Conservation (phyloP, 116 monocot genomes). For the Trichopus zeylanicus region DNA sequence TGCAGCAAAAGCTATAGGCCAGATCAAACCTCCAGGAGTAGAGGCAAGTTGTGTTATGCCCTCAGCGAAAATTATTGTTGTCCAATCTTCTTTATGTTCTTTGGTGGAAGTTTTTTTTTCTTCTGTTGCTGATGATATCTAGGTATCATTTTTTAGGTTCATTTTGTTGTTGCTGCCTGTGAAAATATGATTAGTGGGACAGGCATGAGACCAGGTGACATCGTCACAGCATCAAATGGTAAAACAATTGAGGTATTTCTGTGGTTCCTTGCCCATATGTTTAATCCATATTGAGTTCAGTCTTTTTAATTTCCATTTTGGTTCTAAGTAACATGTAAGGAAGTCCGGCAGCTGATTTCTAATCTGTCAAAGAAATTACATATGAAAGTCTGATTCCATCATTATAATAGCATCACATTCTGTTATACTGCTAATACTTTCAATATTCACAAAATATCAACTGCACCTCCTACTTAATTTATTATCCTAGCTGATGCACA, state of each 20-base stretch:
- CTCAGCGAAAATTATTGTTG: neutral
- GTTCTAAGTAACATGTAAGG: no score
- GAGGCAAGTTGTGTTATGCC: slow-evolving; percentile 42
- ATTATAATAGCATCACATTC: no score
- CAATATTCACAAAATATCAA: no score
- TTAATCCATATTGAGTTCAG: no score
- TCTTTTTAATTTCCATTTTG: no score
- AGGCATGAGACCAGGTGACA: slow-evolving; percentile 97
- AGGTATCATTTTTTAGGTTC: slow-evolving; percentile 46
- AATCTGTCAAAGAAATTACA: no score
- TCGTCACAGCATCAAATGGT: slow-evolving; percentile 94
- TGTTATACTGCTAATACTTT: no score
- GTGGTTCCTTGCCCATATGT: neutral
- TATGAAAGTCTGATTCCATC: no score
- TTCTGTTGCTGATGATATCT: neutral
- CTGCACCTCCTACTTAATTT: no score
- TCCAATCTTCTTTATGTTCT: neutral
- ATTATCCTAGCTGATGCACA: no score
- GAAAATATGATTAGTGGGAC: slow-evolving; percentile 99
- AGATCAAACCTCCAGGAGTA: slow-evolving; percentile 90
- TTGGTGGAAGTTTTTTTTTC: neutral
- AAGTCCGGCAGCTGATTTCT: no score
- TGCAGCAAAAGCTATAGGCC: slow-evolving; percentile 91
- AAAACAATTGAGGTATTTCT: slow-evolving; percentile 88
- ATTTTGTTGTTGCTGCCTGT: slow-evolving; percentile 97